phyloP scores from a whole-genome alignment of 768 basidiomycete species.

The Galerina marginata region DNA sequence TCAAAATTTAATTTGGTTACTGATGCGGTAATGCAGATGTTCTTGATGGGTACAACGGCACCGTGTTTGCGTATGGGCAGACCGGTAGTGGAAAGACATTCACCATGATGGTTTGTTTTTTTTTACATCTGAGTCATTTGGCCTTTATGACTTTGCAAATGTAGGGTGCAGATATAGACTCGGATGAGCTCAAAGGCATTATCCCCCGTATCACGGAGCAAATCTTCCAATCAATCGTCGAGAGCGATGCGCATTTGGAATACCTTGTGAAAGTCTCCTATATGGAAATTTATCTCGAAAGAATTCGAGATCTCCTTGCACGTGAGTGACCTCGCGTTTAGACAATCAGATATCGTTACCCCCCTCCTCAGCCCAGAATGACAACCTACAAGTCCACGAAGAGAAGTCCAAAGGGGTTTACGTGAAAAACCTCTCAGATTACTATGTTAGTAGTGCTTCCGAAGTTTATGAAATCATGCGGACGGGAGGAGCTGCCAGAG shows the following conservation, averaged over 20 bases:
- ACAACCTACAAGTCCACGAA: conserved; percentile 98
- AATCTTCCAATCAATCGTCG: conserved; percentile 96
- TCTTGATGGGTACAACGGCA: conserved; percentile 98
- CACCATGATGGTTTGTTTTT: conserved; percentile 89
- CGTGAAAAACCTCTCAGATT: conserved; percentile 96
- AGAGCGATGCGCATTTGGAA: conserved; percentile 93
- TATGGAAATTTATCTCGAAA: conserved; percentile 99
- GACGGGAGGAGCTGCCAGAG: conserved; percentile 89
- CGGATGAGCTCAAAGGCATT: conserved; percentile 90
- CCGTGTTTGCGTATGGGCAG: conserved; percentile 88
- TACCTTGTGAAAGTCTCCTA: conserved; percentile 99
- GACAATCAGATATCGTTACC: not conserved
- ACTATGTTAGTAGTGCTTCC: conserved; percentile 93
- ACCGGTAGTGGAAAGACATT: conserved; percentile 92
- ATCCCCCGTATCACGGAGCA: conserved; percentile 99
- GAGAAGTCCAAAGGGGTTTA: conserved; percentile 98
- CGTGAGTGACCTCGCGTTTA: conserved; percentile 64
- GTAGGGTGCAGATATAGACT: conserved; percentile 97
- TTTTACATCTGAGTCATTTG: conserved; percentile 10
- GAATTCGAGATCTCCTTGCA: conserved; percentile 91
- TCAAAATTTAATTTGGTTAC: not conserved
- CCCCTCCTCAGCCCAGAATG: conserved; percentile 78
- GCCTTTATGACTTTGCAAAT: conserved; percentile 16
- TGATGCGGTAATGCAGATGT: conserved; percentile 67
- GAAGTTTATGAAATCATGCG: conserved; percentile 99